phyloP scores from a whole-genome alignment of 352 stramenopile species.

The Plasmopara muralis region DNA sequence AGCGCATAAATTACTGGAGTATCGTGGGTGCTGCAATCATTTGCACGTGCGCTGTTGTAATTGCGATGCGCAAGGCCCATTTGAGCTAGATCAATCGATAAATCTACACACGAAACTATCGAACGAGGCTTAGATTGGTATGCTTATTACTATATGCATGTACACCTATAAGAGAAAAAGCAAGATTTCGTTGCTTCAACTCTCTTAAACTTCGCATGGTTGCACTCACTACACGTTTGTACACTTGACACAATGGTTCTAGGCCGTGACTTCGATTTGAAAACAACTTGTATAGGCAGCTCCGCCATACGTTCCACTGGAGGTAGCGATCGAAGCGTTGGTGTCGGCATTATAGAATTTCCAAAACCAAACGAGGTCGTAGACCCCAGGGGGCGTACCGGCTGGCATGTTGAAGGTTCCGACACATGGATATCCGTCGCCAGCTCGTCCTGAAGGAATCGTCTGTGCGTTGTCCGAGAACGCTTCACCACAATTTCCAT shows the following conservation, averaged over 20 bases:
- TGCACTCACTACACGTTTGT: background rate
- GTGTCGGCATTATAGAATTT: conserved; percentile 53
- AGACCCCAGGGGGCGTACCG: conserved; percentile 32
- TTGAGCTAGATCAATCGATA: conserved; percentile 8
- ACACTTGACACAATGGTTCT: background rate
- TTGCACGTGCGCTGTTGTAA: conserved; percentile 48
- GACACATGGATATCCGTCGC: conserved; percentile 19
- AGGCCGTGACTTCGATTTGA: conserved; percentile 3
- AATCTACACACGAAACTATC: background rate
- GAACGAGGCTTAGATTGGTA: conserved; percentile 8
- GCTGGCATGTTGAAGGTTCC: conserved; percentile 37
- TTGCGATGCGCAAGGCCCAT: conserved; percentile 53
- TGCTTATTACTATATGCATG: background rate
- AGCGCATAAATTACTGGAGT: conserved; percentile 70
- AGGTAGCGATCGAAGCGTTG: conserved; percentile 40
- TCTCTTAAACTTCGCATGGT: conserved; percentile 6
- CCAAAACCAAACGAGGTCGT: conserved; percentile 63
- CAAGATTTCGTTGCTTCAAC: background rate
- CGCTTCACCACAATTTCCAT: conserved; percentile 52
- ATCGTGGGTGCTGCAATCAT: conserved; percentile 66
- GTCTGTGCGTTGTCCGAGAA: conserved; percentile 33
- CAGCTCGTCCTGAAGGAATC: too few species aligned
- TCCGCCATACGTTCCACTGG: conserved; percentile 38
- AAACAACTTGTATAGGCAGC: conserved; percentile 50
- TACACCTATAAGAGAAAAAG: background rate